Conservation (phyloP, 257 asterid species). For the Cynanchum wilfordii region DNA sequence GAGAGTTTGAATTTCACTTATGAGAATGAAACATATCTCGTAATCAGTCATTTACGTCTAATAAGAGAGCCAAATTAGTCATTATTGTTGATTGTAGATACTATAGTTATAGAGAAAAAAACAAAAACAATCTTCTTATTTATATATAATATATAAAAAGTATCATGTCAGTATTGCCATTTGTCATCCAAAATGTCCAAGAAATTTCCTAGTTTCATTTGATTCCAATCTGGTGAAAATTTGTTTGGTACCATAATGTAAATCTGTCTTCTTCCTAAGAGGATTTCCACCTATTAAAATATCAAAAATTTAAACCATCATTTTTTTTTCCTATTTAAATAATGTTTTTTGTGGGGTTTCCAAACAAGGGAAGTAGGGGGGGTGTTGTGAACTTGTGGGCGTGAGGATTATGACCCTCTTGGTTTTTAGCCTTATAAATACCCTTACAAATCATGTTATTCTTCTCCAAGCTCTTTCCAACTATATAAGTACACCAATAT, state of each 20-base stretch:
- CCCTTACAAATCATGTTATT: background rate
- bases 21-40: too few species aligned
- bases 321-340: background rate
- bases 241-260: background rate
- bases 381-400: background rate
- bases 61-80: too few species aligned
- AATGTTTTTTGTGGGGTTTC: background rate
- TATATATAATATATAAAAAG: too few species aligned
- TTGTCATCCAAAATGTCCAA: background rate
- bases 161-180: background rate
- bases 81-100: too few species aligned
- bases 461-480: background rate
- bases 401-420: background rate
- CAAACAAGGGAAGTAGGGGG: background rate
- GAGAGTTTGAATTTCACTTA: too few species aligned
- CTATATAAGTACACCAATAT: background rate
- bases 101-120: too few species aligned
- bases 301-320: background rate
- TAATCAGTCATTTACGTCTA: too few species aligned
- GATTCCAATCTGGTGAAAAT: slow-evolving; percentile 1
- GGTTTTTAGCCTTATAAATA: background rate
- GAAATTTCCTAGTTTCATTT: background rate
- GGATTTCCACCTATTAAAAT: background rate
- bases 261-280: background rate
- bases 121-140: too few species aligned